A percentile compares a stretch with the other conserved stretches of the same genome.
phyloP scores from a whole-genome alignment of 2,329 filamentous ascomycete genomes.

The Xenosphaeropsis pyriputrescens region DNA sequence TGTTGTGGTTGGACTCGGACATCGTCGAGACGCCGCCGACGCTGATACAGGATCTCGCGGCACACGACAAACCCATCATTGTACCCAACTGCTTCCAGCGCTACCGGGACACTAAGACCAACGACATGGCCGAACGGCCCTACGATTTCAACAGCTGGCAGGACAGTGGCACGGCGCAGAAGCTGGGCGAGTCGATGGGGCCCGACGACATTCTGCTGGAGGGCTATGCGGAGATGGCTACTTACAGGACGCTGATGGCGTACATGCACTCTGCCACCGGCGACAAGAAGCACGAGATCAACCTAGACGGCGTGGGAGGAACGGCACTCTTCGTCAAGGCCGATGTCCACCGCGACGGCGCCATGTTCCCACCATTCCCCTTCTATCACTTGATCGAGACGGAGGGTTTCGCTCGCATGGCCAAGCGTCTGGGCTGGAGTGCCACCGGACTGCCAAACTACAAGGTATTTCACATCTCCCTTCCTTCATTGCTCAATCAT shows the following conservation, averaged over 20 bases:
- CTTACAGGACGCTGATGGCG: conserved; percentile 84
- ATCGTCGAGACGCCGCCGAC: conserved; percentile 75
- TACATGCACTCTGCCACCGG: conserved; percentile 50
- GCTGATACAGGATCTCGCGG: conserved; percentile 82
- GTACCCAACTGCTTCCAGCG: conserved; percentile 93
- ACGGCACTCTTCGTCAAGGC: conserved; percentile 89
- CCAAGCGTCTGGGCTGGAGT: conserved; percentile 71
- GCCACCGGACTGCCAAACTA: conserved; percentile 90
- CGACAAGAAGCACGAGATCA: conserved; percentile 47
- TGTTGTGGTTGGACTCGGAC: conserved; percentile 89
- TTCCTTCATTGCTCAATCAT: neutral
- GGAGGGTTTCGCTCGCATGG: conserved; percentile 97
- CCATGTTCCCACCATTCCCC: conserved; percentile 94
- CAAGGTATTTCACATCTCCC: conserved; percentile 46
- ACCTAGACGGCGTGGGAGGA: conserved; percentile 85
- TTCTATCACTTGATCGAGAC: conserved; percentile 98
- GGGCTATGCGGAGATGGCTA: conserved; percentile 85
- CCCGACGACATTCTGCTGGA: conserved; percentile 87
- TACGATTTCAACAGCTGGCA: conserved; percentile 99
- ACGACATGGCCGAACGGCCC: conserved; percentile 59
- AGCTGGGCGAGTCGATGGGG: conserved; percentile 66
- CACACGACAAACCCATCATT: conserved; percentile 78
- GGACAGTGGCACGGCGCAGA: conserved; percentile 67
- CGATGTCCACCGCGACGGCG: conserved; percentile 90
- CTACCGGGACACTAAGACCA: conserved; percentile 55